Conservation (phyloP, 495 filamentous ascomycete genomes). For the Hyaloscypha hepaticicola region DNA sequence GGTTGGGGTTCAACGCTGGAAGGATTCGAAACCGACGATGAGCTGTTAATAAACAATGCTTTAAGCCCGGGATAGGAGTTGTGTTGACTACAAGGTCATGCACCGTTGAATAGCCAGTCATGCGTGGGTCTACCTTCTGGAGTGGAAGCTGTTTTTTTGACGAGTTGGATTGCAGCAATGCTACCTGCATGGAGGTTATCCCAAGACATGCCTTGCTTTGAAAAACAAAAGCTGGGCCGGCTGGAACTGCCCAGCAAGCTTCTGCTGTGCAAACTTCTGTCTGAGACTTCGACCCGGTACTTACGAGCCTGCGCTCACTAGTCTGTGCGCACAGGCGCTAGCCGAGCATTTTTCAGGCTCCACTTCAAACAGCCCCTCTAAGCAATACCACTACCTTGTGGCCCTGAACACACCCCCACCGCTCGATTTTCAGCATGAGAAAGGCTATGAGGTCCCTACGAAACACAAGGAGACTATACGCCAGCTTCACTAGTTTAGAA, state of each 20-base stretch:
- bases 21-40: neutral
- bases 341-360: too few relatives aligned
- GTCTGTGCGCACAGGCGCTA: too few relatives aligned
- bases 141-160: neutral
- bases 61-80: too few relatives aligned
- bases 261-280: neutral
- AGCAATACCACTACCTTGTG: too few relatives aligned
- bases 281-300: neutral
- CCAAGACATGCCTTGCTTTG: neutral
- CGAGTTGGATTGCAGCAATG: neutral
- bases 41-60: neutral
- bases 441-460: too few relatives aligned
- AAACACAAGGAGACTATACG: too few relatives aligned
- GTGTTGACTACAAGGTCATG: neutral
- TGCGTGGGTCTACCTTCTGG: neutral
- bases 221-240: neutral
- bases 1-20: neutral
- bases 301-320: too few relatives aligned
- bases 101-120: neutral
- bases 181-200: neutral
- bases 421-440: too few relatives aligned
- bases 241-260: neutral
- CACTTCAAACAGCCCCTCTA: too few relatives aligned
- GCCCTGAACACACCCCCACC: too few relatives aligned
- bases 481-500: too few relatives aligned